Conservation (phyloP, 352 stramenopile species). For the Globisporangium nagaii region DNA sequence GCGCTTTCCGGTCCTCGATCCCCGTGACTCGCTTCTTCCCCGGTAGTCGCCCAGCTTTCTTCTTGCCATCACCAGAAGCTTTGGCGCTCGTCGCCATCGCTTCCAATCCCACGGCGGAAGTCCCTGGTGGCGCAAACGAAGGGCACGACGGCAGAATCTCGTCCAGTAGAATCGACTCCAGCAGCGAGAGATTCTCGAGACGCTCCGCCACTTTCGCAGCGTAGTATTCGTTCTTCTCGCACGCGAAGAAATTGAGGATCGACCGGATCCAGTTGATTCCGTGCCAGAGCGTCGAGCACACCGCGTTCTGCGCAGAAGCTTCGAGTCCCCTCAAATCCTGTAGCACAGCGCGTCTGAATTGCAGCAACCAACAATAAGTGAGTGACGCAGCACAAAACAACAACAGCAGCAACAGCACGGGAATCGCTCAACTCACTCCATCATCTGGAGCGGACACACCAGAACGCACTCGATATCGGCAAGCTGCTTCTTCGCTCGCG, state of each 20-base stretch:
- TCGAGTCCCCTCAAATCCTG: constrained; percentile 37
- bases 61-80: constrained; percentile 7
- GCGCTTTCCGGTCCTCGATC: constrained; percentile 13
- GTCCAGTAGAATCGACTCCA: constrained; percentile 39
- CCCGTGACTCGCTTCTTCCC: constrained; percentile 12
- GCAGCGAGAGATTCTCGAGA: constrained; percentile 30
- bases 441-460: constrained; percentile 49
- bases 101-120: neutral
- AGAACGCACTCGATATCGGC: constrained; percentile 40
- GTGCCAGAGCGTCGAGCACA: constrained; percentile 49
- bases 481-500: constrained; percentile 19
- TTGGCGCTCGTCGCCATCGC: neutral
- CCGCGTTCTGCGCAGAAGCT: constrained; percentile 23
- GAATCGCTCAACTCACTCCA: constrained; percentile 35
- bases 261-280: constrained; percentile 59
- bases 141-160: constrained; percentile 20
- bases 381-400: neutral
- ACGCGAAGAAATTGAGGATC: constrained; percentile 49
- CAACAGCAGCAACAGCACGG: neutral
- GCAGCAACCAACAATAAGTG: neutral
- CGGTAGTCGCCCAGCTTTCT: constrained; percentile 19
- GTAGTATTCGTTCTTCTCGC: constrained; percentile 26
- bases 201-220: constrained; percentile 29
- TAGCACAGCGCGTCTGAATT: constrained; percentile 28
- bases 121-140: constrained; percentile 26